Percentiles rank a stretch among this genome's conserved stretches.
phyloP scores from a whole-genome alignment of 179 eudicot species.

The Silene coronaria region DNA sequence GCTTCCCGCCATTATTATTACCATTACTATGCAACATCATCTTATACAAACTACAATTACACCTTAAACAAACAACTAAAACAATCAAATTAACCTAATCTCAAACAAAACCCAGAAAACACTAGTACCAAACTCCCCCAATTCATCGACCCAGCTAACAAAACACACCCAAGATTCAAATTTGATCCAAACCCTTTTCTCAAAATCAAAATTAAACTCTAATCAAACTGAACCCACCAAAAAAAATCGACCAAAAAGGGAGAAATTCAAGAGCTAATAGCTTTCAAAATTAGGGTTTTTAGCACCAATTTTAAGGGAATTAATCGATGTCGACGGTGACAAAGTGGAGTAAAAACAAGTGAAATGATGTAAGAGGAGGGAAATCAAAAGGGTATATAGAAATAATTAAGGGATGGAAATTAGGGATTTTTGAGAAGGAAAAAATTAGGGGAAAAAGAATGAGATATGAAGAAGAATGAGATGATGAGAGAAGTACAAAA shows the following conservation, averaged over 20 bases:
- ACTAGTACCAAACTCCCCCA: conserved; percentile 9
- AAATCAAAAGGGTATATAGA: neutral
- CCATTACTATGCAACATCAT: conserved; percentile 47
- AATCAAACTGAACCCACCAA: conserved; percentile 7
- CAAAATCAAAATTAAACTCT: neutral
- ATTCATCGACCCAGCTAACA: conserved; percentile 15
- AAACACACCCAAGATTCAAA: conserved; percentile 6
- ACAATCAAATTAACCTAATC: neutral
- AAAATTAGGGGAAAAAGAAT: conserved; percentile 13
- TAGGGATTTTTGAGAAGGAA: conserved; percentile 28
- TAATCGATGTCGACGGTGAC: neutral
- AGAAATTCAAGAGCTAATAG: neutral
- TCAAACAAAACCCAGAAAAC: conserved; percentile 18
- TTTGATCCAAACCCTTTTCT: conserved; percentile 22
- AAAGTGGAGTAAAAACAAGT: conserved; percentile 13
- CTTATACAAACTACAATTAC: neutral
- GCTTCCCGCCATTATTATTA: conserved; percentile 34
- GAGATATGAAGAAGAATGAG: neutral
- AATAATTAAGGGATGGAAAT: conserved; percentile 7
- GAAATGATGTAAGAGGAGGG: neutral
- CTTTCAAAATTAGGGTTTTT: conserved; percentile 9
- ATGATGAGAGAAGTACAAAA: conserved; percentile 14
- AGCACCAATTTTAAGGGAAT: neutral
- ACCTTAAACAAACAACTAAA: neutral
- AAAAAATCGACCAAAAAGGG: conserved; percentile 2